Conservation (phyloP, 2,329 filamentous ascomycete genomes). For the Juglanconis sp. region DNA sequence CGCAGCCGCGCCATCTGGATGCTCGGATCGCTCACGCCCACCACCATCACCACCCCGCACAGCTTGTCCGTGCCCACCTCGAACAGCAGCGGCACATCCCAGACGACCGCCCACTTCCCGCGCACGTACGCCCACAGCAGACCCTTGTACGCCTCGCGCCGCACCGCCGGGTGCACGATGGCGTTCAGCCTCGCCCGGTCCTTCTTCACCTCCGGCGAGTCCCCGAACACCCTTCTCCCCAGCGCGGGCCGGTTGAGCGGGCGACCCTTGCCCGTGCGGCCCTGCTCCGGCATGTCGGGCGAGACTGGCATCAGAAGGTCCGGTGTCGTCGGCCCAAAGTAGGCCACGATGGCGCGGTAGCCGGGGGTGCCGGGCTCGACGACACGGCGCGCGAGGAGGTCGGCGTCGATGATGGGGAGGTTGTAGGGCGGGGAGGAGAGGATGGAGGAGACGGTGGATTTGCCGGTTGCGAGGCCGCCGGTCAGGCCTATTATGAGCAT, state of each 20-base stretch:
- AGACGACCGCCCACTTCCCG: slow-evolving; percentile 83
- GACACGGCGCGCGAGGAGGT: slow-evolving; percentile 86
- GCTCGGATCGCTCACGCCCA: slow-evolving; percentile 74
- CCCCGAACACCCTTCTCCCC: slow-evolving; percentile 82
- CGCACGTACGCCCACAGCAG: slow-evolving; percentile 70
- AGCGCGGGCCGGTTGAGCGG: slow-evolving; percentile 84
- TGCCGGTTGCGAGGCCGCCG: slow-evolving; percentile 95
- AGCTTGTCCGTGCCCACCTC: slow-evolving; percentile 82
- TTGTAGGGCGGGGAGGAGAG: slow-evolving; percentile 78
- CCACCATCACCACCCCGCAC: slow-evolving; percentile 82
- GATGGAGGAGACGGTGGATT: slow-evolving; percentile 88
- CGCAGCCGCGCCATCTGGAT: slow-evolving; percentile 80
- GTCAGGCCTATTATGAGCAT: slow-evolving; percentile 97
- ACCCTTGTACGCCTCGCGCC: slow-evolving; percentile 73
- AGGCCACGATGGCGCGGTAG: slow-evolving; percentile 75
- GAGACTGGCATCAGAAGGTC: slow-evolving; percentile 71
- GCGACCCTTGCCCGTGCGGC: slow-evolving; percentile 59
- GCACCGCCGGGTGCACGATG: slow-evolving; percentile 90
- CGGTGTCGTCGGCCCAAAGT: slow-evolving; percentile 81
- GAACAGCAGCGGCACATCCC: slow-evolving; percentile 90
- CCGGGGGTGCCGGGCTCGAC: slow-evolving; percentile 87
- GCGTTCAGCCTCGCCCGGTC: slow-evolving; percentile 78
- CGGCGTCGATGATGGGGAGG: slow-evolving; percentile 90
- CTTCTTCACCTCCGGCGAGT: slow-evolving; percentile 62
- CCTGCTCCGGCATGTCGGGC: slow-evolving; percentile 49